These are phyloP conservation scores for Nakaseomyces nivariensis DNA, from an alignment of 1,139 yeast species.

Conservation along the genomic window DNA sequence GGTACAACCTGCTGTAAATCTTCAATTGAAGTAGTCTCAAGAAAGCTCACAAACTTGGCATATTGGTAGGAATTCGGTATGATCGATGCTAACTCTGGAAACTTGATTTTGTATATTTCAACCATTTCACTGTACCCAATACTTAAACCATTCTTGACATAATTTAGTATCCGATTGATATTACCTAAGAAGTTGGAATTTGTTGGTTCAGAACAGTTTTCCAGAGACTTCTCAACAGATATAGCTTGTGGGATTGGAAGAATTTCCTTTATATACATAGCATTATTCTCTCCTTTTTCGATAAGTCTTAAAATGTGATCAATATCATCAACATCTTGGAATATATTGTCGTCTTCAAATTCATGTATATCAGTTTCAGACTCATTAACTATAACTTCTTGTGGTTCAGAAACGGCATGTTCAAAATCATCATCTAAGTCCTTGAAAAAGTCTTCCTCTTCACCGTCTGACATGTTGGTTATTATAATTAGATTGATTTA, in stretches of 20 bases:
- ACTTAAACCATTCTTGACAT: conserved; percentile 2
- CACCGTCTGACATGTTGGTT: neutral
- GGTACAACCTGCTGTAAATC: conserved; percentile 21
- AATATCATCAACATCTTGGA: neutral
- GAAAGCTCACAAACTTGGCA: conserved; percentile 41
- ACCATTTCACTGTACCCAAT: neutral
- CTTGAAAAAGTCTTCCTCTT: neutral
- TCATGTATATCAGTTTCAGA: conserved; percentile 5
- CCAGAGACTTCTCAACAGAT: neutral
- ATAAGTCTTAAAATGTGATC: neutral
- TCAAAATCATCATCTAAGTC: conserved; percentile 25
- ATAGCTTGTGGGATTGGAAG: neutral
- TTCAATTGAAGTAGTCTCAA: conserved; percentile 34
- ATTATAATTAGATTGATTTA: neutral
- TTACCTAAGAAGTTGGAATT: neutral
- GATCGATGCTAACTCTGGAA: conserved; percentile 62
- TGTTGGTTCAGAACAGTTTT: neutral
- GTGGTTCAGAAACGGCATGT: neutral
- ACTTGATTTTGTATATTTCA: conserved; percentile 20
- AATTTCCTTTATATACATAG: neutral
- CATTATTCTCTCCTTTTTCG: conserved; percentile 2
- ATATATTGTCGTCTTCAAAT: conserved; percentile 7
- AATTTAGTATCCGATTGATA: neutral
- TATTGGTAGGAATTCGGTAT: conserved; percentile 58
- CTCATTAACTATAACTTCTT: conserved; percentile 1